Base-by-base conservation (phyloP, 2,329 filamentous ascomycete genomes). In the Macrophomina tecta region DNA sequence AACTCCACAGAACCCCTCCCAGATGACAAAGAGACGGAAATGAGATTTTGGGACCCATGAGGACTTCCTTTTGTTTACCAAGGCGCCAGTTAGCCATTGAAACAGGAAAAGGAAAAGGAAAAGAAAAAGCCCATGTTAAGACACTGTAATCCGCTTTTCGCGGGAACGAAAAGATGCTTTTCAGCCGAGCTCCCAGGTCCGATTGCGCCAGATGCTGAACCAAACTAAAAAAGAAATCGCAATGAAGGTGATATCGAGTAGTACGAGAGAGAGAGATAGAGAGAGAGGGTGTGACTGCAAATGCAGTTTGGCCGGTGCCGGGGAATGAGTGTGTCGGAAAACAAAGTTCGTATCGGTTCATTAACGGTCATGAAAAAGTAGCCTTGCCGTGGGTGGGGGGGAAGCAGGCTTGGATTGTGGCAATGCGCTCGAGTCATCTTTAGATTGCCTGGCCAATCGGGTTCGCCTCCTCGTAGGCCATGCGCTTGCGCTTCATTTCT, bases 401-500 rank as follows among this genome's bases (percentile, higher is more conserved):
- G 49, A 61, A 55, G 30, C 32, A 18, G 9, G 53, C 9, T 36
- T 51, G 51, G 16, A 51, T 32, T 30, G 30, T 12, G 42, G 32
- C 42, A 18, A n/a, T n/a, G 56, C 28, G n/a, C 58, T 14, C 32
- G 48, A 42, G 45, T 60, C 40, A 48, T 52, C 14, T 55, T 64
- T 34, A 65, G 55, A 66, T 60, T 23, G 55, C 53, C n/a, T 66
- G 53, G 42, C 64, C 64, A 16, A 61, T 69, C 3, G 72, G 72
- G 36, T 74, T 70, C 9, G 58, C 23, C 30, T 62, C 58, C 53
- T 79, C 76, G 72, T 79, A 79, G 65, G 75, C 67, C 66, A 71
- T 68, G 23, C 77, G 76, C 18, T 75, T 73, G 60, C 74, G 76
- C 68, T 73, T 77, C 77, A 79, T 79, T 69, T 76, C 72, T 55